A percentile compares a stretch with the other conserved stretches of the same genome.
These are phyloP conservation scores for Phytophthora fragariae DNA, from an alignment of 352 stramenopile genomes.

Conservation along the genomic window DNA sequence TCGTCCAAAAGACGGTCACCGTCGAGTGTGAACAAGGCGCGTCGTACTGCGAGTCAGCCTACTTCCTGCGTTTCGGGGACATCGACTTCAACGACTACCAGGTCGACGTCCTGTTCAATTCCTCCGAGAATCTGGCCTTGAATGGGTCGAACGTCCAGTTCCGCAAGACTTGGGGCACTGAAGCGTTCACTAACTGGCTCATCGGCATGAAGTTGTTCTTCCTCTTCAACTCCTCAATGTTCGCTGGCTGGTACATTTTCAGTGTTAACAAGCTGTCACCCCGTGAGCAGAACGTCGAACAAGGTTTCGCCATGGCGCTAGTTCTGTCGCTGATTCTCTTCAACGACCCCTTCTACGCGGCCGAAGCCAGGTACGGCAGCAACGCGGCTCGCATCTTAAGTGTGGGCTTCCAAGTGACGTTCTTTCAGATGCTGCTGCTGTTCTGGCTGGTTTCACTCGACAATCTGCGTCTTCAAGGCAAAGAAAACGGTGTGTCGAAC, in stretches of 20 bases:
- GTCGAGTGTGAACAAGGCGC: conserved; percentile 46
- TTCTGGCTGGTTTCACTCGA: conserved; percentile 69
- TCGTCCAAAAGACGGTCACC: conserved; percentile 43
- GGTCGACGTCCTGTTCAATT: conserved; percentile 69
- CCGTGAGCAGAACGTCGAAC: conserved; percentile 66
- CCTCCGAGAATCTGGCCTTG: conserved; percentile 44
- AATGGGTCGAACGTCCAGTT: conserved; percentile 56
- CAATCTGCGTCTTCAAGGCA: conserved; percentile 63
- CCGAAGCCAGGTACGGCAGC: conserved; percentile 56
- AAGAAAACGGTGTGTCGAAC: conserved; percentile 60
- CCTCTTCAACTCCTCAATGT: conserved; percentile 44
- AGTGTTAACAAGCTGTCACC: conserved; percentile 51
- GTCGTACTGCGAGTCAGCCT: conserved; percentile 49
- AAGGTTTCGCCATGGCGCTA: conserved; percentile 61
- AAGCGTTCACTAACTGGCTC: conserved; percentile 63
- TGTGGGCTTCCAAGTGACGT: conserved; percentile 63
- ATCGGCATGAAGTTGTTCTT: conserved; percentile 70
- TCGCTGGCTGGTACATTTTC: conserved; percentile 56
- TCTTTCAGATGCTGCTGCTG: conserved; percentile 66
- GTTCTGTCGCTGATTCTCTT: conserved; percentile 57
- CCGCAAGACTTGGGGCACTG: conserved; percentile 61
- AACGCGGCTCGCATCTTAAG: conserved; percentile 58
- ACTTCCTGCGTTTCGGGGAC: conserved; percentile 61
- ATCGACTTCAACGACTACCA: conserved; percentile 68
- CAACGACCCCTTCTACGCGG: conserved; percentile 69